Percentiles rank a stretch among this genome's conserved stretches.
phyloP scores from a whole-genome alignment of 768 basidiomycete species.

The Agaricus subrufescens region DNA sequence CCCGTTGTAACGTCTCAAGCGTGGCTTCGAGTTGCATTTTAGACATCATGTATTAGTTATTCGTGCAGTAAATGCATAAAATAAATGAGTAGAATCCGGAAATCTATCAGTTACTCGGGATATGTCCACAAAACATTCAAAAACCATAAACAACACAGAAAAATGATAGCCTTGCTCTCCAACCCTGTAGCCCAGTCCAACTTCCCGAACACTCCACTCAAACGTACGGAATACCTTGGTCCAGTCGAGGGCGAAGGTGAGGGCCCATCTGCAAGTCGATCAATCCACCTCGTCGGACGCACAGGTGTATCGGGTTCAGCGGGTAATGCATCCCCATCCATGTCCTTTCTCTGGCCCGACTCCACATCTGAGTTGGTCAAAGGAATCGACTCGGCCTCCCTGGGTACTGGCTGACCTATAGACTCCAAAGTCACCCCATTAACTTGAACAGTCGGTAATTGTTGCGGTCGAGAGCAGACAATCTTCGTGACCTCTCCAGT shows the following conservation, averaged over 20 bases:
- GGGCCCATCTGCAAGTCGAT: constrained; percentile 38
- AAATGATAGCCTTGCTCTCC: constrained; percentile 30
- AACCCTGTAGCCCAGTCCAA: constrained; percentile 19
- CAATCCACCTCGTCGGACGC: constrained; percentile 43
- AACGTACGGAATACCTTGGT: constrained; percentile 18
- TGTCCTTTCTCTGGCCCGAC: constrained; percentile 18
- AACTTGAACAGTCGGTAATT: constrained; percentile 19
- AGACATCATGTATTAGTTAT: background rate
- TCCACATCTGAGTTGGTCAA: constrained; percentile 12
- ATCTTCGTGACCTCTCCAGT: constrained; percentile 65
- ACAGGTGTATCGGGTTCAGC: constrained; percentile 34
- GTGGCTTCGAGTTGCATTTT: background rate
- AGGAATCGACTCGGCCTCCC: constrained; percentile 10
- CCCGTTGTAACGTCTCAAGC: background rate
- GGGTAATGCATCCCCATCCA: constrained; percentile 17
- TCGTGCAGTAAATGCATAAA: background rate
- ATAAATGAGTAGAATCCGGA: background rate
- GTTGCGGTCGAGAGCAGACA: constrained; percentile 36
- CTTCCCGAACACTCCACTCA: constrained; percentile 25
- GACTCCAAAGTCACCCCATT: constrained; percentile 14
- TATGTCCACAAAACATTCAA: constrained; percentile 44
- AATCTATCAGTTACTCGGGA: constrained; percentile 6
- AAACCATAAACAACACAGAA: constrained; percentile 48
- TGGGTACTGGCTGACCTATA: background rate
- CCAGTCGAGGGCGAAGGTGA: constrained; percentile 14